These are phyloP conservation scores for Tulasnella sp. DNA, from an alignment of 768 basidiomycete genomes.

Conservation along the genomic window DNA sequence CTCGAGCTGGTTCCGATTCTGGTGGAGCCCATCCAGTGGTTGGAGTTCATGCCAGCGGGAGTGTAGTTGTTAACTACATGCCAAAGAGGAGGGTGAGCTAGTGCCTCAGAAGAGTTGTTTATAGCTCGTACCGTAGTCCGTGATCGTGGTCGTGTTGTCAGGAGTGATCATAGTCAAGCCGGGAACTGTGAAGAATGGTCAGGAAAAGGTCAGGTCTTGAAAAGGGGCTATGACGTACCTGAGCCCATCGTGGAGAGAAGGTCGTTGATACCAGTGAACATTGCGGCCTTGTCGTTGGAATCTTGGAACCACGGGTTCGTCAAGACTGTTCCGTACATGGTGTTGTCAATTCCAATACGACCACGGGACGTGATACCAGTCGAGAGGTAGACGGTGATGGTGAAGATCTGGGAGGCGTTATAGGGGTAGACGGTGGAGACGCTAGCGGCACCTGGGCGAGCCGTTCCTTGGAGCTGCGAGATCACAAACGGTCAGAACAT, in stretches of 20 bases:
- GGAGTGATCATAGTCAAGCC: constrained; percentile 47
- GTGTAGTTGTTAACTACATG: constrained; percentile 34
- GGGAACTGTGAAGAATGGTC: constrained; percentile 24
- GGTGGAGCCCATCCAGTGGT: constrained; percentile 54
- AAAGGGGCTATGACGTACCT: neutral
- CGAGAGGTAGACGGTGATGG: constrained; percentile 53
- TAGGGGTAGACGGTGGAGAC: constrained; percentile 39
- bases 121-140: constrained; percentile 34
- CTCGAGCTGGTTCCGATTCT: constrained; percentile 33
- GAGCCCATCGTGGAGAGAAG: constrained; percentile 31
- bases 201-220: neutral
- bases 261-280: constrained; percentile 41
- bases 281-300: constrained; percentile 40
- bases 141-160: constrained; percentile 44
- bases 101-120: neutral
- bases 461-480: constrained; percentile 49
- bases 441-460: constrained; percentile 46
- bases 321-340: constrained; percentile 36
- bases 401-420: constrained; percentile 43
- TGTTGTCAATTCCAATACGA: constrained; percentile 43
- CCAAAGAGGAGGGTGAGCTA: neutral
- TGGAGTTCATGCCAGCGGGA: constrained; percentile 33
- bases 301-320: constrained; percentile 49
- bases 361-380: constrained; percentile 51
- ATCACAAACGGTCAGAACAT: neutral